These are phyloP conservation scores for Calycina herbarum DNA, from an alignment of 2,329 filamentous ascomycete genomes.

Conservation along the genomic window DNA sequence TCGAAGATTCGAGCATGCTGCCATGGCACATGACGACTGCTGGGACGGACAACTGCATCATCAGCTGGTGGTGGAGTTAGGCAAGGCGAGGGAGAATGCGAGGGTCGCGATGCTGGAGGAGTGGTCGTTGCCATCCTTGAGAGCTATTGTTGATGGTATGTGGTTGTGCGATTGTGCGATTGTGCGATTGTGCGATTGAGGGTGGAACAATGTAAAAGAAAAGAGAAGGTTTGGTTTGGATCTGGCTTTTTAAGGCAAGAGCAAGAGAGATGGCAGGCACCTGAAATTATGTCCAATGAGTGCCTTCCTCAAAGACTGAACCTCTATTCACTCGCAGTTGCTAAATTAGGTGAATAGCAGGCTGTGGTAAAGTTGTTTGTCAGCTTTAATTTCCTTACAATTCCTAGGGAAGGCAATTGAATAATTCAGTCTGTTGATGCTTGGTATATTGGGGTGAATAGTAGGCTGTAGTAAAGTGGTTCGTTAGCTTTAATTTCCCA, in stretches of 20 bases:
- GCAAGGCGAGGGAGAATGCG: background rate
- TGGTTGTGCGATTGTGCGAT: background rate
- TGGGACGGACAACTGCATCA: background rate
- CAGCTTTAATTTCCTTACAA: no score
- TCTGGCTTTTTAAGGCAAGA: background rate
- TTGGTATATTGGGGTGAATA: no score
- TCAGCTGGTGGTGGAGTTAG: background rate
- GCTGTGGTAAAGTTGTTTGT: no score
- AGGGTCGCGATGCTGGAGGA: background rate
- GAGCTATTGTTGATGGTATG: background rate
- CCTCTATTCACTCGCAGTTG: background rate
- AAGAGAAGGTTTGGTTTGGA: background rate
- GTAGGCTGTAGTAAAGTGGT: no score
- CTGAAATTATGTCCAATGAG: background rate
- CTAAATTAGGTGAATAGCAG: no score
- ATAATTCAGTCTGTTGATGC: no score
- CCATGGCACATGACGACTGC: background rate
- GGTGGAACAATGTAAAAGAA: background rate
- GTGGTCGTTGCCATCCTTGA: background rate
- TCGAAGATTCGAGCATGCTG: conserved; percentile 1
- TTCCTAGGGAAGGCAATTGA: no score
- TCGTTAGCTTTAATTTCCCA: no score
- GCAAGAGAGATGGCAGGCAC: background rate
- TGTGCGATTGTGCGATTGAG: background rate
- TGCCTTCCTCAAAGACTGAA: background rate